Percentiles rank a stretch among this genome's conserved stretches.
phyloP scores from a whole-genome alignment of 441 rosid genomes.

The Adansonia madagascariensis region DNA sequence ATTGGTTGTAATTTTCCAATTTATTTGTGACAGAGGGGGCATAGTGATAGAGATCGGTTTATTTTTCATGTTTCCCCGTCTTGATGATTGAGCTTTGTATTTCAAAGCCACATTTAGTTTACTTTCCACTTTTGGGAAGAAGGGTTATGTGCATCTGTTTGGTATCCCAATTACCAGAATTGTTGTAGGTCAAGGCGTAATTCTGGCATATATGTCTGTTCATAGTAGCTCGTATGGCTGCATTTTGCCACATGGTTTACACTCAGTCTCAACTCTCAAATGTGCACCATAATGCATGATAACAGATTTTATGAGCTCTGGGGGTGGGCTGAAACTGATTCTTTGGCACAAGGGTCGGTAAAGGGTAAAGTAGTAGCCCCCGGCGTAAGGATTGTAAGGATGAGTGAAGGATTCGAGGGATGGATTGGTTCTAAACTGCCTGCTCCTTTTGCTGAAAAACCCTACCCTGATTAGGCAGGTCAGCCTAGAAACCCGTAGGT shows the following conservation, averaged over 20 bases:
- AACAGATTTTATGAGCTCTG: background rate
- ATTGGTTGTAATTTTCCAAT: constrained; percentile 2
- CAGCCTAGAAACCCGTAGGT: background rate
- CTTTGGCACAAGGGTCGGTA: constrained; percentile 3
- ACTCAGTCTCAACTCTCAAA: background rate
- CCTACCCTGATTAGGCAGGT: background rate
- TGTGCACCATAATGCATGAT: background rate
- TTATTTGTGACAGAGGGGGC: constrained; percentile 3
- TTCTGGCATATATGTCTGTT: background rate
- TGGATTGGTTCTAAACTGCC: background rate
- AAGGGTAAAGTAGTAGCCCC: background rate
- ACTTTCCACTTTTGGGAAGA: background rate
- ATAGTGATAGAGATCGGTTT: constrained; percentile 4
- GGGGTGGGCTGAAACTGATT: background rate
- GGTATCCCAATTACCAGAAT: background rate
- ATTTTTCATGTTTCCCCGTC: background rate
- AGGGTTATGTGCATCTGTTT: background rate
- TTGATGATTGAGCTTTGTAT: background rate
- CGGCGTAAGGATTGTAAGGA: background rate
- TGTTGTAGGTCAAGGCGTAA: background rate
- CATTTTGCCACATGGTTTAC: background rate
- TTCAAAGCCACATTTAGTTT: constrained; percentile 20
- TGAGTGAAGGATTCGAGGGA: background rate
- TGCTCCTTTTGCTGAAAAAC: background rate
- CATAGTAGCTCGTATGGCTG: background rate